A percentile compares a stretch with the other conserved stretches of the same genome.
Conservation (phyloP, 495 filamentous ascomycete genomes). For the Aspergillus affinis region DNA sequence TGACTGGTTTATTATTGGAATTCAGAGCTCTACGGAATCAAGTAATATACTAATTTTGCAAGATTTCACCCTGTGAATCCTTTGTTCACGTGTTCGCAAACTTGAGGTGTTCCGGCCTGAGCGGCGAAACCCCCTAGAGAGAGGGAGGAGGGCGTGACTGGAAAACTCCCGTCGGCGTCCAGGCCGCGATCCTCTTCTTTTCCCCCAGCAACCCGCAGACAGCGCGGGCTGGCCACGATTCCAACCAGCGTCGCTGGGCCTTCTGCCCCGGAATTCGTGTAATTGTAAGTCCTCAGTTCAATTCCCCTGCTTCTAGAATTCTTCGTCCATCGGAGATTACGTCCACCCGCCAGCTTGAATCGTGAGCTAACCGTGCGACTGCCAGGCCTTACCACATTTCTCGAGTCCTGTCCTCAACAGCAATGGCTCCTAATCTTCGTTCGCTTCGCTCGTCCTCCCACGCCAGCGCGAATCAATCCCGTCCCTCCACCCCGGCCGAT, state of each 20-base stretch:
- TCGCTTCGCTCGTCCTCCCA: constrained; percentile 34
- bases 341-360: background rate
- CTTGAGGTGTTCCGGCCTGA: constrained; percentile 22
- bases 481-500: constrained; percentile 28
- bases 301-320: background rate
- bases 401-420: constrained; percentile 20
- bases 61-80: background rate
- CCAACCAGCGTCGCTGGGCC: constrained; percentile 32
- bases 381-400: constrained; percentile 19
- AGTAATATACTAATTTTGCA: background rate
- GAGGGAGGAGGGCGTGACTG: constrained; percentile 22
- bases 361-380: constrained; percentile 16
- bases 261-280: constrained; percentile 22
- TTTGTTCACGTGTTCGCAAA: background rate
- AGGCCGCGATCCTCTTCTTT: constrained; percentile 29
- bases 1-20: background rate
- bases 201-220: constrained; percentile 31
- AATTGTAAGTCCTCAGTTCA: constrained; percentile 20
- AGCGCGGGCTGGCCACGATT: constrained; percentile 37
- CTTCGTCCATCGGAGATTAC: background rate
- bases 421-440: constrained; percentile 36
- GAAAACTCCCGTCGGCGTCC: constrained; percentile 26
- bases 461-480: constrained; percentile 28
- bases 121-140: constrained; percentile 23
- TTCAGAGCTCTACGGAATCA: background rate